Evolutionary conservation across 176 grass and related monocot genomes (phyloP).

Genomic region (Rhipidocladum racemiflorum): DNA sequence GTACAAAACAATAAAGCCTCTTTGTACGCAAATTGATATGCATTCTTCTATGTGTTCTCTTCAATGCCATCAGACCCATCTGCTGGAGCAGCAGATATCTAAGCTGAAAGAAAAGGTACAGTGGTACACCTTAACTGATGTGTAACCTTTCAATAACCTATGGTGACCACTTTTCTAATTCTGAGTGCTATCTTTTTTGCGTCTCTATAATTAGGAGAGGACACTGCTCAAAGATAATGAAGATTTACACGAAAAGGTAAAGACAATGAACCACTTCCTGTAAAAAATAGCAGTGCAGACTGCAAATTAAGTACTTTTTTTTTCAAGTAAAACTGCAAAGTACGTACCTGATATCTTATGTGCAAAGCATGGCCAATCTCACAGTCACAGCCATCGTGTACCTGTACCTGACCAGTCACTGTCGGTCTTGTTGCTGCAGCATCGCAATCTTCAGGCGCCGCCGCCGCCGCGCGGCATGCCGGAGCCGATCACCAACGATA

Average conservation of each 20-base stretch:
- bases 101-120: constrained; percentile 62
- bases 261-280: not conserved
- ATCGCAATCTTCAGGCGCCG: constrained; percentile 6
- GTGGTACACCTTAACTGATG: not conserved
- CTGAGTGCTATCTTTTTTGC: not conserved
- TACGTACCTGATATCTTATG: constrained; percentile 14
- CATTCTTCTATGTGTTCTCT: constrained; percentile 6
- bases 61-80: constrained; percentile 39
- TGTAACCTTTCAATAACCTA: not conserved
- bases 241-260: constrained; percentile 49
- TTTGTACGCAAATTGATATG: constrained; percentile 3
- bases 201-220: constrained; percentile 41
- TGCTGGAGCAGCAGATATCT: constrained; percentile 55
- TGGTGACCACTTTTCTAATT: not conserved
- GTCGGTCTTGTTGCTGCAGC: constrained; percentile 15
- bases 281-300: not conserved
- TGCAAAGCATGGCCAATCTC: not conserved
- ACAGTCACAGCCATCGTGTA: not conserved
- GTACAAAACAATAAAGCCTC: not conserved
- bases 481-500: not conserved
- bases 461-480: not conserved
- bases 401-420: not conserved
- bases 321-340: not conserved
- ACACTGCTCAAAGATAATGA: constrained; percentile 42
- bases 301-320: not conserved